A percentile compares a stretch with the other conserved stretches of the same genome.
Evolutionary conservation across 306 rosid genomes (phyloP).

Genomic region (Medicago arabica): DNA sequence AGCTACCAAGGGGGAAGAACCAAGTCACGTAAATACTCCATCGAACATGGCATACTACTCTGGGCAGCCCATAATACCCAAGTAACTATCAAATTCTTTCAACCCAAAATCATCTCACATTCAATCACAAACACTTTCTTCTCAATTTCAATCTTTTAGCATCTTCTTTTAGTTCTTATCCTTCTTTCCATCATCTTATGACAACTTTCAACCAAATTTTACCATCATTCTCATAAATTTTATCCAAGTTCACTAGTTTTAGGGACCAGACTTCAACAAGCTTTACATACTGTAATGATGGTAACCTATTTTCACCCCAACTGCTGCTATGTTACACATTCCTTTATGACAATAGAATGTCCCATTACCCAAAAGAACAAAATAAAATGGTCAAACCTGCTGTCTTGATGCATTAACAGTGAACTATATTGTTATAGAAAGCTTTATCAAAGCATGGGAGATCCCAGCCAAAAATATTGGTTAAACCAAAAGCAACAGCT

Average conservation of each 20-base stretch:
- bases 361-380: constrained; percentile 4
- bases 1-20: no score
- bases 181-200: not conserved
- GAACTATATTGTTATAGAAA: constrained; percentile 15
- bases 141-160: constrained; percentile 4
- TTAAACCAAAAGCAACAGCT: constrained; percentile 27
- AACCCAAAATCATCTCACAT: constrained; percentile 31
- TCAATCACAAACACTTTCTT: constrained; percentile 28
- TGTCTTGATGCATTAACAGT: not conserved
- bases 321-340: constrained; percentile 8
- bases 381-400: constrained; percentile 13
- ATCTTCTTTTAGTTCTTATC: not conserved
- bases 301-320: constrained; percentile 16
- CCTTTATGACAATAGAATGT: not conserved
- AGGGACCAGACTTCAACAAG: constrained; percentile 21
- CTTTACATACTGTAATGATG: not conserved
- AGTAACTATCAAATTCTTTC: no score
- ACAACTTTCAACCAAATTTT: constrained; percentile 21
- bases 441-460: not conserved
- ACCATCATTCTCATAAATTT: constrained; percentile 14
- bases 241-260: not conserved
- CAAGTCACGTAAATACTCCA: no score
- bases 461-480: constrained; percentile 13
- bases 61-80: no score
- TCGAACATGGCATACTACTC: no score